Base-by-base conservation (phyloP, 768 basidiomycete species). In the Chalciporus piperatus region DNA sequence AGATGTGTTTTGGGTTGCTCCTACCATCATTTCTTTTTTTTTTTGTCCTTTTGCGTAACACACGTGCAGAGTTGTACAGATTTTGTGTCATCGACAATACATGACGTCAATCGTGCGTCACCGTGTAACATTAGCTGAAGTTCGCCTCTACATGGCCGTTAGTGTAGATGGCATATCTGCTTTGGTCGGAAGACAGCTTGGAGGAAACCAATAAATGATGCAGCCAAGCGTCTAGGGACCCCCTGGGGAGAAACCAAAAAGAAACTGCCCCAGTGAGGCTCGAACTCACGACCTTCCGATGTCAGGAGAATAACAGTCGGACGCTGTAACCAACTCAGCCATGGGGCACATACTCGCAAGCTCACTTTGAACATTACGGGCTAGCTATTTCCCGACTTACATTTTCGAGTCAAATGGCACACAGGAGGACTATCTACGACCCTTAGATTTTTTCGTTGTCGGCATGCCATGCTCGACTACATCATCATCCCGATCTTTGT, bases 401-500 rank as follows among this genome's bases (percentile, higher is more conserved):
- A 22, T 22, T 22, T 22, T 22, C 22, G 22, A 22, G 22, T 4
- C 22, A 4, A 22, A 22, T 2, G 22, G 22, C 4, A 22, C 4
- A 4, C 22, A 22, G 22, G n/a, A n/a, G 9, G 28, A 54, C 59
- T 69, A 72, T 53, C 75, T 63, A 54, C 76, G 73, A 25, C 74
- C 70, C 67, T 78, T 87, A 14, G 61, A 64, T 64, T 78, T 85
- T 72, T 81, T 84, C 50, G 73, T 72, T 39, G 61, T 71, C 14
- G 92, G 90, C 81, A 96, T 84, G 2, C 93, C 95, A 41, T 90
- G 93, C 70, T 98, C 89, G 8, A 92, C 83, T 17, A 85, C 76
- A 72, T 98, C 96, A 63, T 99, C 96, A 58, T 98, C 96, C 54
- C 93, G 75, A 71, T 97, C 95, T 64, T 80, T 78, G 47, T 92